Evolutionary conservation across 257 asterid genomes (phyloP).

Genomic region (Solanum chiquidenum): DNA sequence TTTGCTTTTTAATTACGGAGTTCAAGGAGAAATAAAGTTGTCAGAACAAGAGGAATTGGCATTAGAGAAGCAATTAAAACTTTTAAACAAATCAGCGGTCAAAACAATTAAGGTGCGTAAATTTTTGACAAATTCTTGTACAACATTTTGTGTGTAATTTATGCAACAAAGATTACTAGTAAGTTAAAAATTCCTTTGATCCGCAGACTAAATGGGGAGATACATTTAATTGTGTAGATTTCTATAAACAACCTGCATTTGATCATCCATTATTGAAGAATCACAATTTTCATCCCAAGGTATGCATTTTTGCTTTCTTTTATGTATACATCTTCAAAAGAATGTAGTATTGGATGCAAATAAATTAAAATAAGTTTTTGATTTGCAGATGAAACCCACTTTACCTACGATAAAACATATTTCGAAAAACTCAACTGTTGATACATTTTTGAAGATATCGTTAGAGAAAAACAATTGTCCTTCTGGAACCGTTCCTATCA

Average conservation of each 20-base stretch:
- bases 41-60: neutral
- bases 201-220: neutral
- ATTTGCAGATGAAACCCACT: neutral
- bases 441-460: neutral
- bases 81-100: neutral
- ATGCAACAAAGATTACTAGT: no score
- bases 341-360: rapidly evolving
- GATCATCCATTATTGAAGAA: neutral
- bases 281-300: neutral
- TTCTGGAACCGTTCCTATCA: neutral
- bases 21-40: neutral
- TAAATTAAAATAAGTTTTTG: neutral
- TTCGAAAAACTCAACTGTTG: neutral
- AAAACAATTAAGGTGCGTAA: neutral
- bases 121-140: no score
- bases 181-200: no score
- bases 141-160: no score
- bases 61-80: neutral
- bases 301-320: neutral
- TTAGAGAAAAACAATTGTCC: neutral
- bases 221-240: neutral
- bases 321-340: neutral
- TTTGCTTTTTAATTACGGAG: neutral
- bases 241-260: neutral
- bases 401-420: neutral